phyloP scores from a whole-genome alignment of 257 asterid species.

The Lantana camara region DNA sequence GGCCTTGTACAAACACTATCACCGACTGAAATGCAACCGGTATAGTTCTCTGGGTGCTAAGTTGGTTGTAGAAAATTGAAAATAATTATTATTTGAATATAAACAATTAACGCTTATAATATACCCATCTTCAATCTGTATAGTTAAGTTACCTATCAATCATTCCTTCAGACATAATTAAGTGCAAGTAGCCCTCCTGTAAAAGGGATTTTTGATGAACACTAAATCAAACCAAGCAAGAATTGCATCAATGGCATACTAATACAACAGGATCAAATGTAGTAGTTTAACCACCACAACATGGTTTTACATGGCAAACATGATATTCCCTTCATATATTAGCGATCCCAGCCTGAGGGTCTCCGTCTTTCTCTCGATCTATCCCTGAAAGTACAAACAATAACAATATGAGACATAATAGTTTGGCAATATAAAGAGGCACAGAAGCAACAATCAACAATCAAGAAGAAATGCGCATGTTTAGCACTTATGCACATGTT shows the following conservation, averaged over 20 bases:
- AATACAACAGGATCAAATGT: conserved; percentile 25
- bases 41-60: not conserved
- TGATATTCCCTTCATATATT: conserved; percentile 4
- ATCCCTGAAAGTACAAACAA: conserved; percentile 50
- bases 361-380: conserved; percentile 84
- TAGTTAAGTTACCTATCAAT: not conserved
- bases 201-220: conserved; percentile 9
- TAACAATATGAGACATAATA: not conserved
- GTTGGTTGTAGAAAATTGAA: not conserved
- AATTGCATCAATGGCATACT: conserved; percentile 24
- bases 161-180: not conserved
- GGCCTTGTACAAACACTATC: too few relatives aligned
- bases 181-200: not conserved
- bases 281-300: conserved; percentile 5
- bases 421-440: conserved; percentile 9
- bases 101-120: too few relatives aligned
- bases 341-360: conserved; percentile 97
- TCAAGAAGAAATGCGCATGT: not conserved
- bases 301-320: conserved; percentile 17
- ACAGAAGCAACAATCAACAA: not conserved
- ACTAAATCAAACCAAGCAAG: conserved; percentile 8
- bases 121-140: conserved; percentile 5
- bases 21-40: too few relatives aligned
- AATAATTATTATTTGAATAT: not conserved
- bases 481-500: not conserved